A percentile compares a stretch with the other conserved stretches of the same genome.
Evolutionary conservation across 2,329 filamentous ascomycete species (phyloP).

Genomic region (Thelonectria rubi): DNA sequence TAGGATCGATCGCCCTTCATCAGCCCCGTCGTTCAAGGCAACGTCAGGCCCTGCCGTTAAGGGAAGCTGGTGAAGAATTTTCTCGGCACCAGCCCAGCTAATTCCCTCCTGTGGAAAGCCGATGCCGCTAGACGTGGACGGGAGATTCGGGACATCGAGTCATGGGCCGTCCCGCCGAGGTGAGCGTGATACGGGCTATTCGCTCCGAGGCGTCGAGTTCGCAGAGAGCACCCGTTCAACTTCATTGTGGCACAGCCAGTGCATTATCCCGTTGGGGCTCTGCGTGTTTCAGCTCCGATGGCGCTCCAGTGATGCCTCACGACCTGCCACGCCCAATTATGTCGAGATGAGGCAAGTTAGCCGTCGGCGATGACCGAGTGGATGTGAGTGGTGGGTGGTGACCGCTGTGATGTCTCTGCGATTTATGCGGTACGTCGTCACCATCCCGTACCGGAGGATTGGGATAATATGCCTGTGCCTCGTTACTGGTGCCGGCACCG

Average conservation of each 20-base stretch:
- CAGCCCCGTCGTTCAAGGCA: constrained; percentile 3
- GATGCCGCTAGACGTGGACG: not conserved
- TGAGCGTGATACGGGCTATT: no score
- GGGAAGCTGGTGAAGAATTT: constrained; percentile 11
- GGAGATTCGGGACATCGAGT: constrained; percentile 4
- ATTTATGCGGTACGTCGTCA: constrained; percentile 7
- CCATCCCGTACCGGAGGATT: constrained; percentile 6
- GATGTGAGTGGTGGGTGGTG: constrained; percentile 6
- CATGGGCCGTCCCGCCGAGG: not conserved
- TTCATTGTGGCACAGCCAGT: not conserved
- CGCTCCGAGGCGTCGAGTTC: not conserved
- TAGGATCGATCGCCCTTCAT: constrained; percentile 14
- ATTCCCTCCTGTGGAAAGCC: no score
- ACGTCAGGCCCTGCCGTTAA: not conserved
- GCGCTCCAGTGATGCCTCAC: not conserved
- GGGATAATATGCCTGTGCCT: constrained; percentile 1
- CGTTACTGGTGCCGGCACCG: not conserved
- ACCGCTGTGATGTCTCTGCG: constrained; percentile 3
- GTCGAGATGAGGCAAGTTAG: constrained; percentile 3
- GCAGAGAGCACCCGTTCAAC: not conserved
- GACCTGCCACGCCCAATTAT: no score
- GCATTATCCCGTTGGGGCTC: constrained; percentile 3
- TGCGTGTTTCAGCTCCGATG: constrained; percentile 11
- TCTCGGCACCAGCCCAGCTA: constrained; percentile 5
- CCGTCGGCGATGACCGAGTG: constrained; percentile 24